Percentiles rank a stretch among this genome's conserved stretches.
These are phyloP conservation scores for Phytophthora pini DNA, from an alignment of 352 stramenopile species.

Conservation along the genomic window DNA sequence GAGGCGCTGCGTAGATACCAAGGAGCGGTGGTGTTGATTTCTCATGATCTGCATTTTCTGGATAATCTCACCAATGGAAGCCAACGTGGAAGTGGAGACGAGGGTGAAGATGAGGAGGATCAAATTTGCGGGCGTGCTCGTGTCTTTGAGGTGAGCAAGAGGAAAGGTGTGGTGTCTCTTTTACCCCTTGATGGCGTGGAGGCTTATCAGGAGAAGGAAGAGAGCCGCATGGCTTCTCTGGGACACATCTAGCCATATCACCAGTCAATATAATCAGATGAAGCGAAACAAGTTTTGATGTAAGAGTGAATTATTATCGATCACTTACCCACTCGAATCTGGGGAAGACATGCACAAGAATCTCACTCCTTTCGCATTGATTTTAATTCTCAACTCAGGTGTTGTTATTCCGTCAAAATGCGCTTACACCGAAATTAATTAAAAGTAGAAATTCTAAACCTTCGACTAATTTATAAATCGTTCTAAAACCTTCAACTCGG, in stretches of 20 bases:
- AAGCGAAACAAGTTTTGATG: too few relatives aligned
- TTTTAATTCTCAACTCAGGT: too few relatives aligned
- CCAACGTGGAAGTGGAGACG: constrained; percentile 12
- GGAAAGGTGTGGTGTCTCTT: constrained; percentile 51
- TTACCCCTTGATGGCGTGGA: constrained; percentile 38
- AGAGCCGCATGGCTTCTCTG: constrained; percentile 51
- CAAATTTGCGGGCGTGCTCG: constrained; percentile 20
- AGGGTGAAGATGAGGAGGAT: constrained; percentile 19
- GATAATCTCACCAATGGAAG: constrained; percentile 44
- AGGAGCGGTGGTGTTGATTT: constrained; percentile 69
- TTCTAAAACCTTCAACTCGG: too few relatives aligned
- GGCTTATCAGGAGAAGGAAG: constrained; percentile 52
- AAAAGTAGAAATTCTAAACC: too few relatives aligned
- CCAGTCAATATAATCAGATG: too few relatives aligned
- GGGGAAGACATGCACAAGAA: too few relatives aligned
- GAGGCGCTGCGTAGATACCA: constrained; percentile 63
- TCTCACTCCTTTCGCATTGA: too few relatives aligned
- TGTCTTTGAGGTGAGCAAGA: constrained; percentile 63
- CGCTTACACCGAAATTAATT: too few relatives aligned
- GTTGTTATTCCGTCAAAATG: too few relatives aligned
- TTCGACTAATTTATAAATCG: too few relatives aligned
- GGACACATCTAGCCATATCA: constrained; percentile 28
- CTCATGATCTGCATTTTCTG: constrained; percentile 69
- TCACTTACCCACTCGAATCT: too few relatives aligned
- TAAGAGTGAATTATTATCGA: too few relatives aligned